Conservation (phyloP, 345 rosid species). For the Eucalyptus dawsonii region DNA sequence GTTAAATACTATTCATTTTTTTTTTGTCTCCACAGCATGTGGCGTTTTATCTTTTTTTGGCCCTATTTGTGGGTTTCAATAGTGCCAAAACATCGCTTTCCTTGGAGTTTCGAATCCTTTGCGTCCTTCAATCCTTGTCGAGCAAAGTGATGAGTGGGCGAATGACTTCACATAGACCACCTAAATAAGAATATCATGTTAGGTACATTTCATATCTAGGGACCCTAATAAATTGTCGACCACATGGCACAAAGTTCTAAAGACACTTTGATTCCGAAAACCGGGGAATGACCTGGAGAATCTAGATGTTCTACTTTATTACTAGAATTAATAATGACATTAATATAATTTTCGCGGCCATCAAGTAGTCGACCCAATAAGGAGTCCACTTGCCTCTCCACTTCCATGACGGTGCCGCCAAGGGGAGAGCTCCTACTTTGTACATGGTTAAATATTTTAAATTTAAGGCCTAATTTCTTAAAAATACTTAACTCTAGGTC, state of each 20-base stretch:
- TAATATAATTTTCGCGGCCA: neutral
- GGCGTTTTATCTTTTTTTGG: neutral
- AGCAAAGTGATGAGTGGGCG: neutral
- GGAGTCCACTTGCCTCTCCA: neutral
- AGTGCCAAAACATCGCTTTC: neutral
- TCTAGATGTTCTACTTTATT: neutral
- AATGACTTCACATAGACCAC: neutral
- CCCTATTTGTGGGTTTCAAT: neutral
- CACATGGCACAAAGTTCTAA: neutral
- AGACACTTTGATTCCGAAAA: neutral
- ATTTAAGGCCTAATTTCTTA: neutral
- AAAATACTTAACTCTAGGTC: neutral
- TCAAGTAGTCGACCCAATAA: neutral
- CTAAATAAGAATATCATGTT: neutral
- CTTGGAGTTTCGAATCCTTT: neutral
- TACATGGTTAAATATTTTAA: neutral
- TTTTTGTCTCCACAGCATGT: neutral
- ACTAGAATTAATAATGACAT: neutral
- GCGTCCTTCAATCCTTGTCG: neutral
- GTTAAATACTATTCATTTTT: neutral
- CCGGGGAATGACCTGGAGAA: neutral
- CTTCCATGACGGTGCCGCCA: neutral
- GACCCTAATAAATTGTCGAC: neutral
- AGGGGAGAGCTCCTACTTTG: neutral
- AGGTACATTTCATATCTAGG: neutral